phyloP scores from a whole-genome alignment of 108 stramenopile genomes.

The Nitzschia palea region DNA sequence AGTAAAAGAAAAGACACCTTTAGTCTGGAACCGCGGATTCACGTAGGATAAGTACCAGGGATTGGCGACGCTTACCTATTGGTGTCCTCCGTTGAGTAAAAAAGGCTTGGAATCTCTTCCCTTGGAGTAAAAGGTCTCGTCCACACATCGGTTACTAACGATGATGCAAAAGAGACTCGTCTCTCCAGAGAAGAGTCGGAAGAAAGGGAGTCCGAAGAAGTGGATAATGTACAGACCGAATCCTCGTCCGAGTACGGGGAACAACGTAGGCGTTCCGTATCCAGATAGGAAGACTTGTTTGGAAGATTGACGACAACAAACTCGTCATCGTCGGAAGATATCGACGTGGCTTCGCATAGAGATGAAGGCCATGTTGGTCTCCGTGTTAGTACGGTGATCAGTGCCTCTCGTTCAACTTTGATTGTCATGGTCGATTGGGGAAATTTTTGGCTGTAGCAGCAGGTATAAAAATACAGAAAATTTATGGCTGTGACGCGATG shows the following conservation, averaged over 20 bases:
- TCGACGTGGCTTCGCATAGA: slow-evolving; percentile 11
- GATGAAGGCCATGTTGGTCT: slow-evolving; percentile 33
- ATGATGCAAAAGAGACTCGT: slow-evolving; percentile 64
- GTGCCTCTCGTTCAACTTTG: slow-evolving; percentile 71
- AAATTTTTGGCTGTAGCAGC: background rate
- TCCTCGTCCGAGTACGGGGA: slow-evolving; percentile 25
- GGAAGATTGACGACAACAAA: slow-evolving; percentile 32
- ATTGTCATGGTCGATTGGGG: slow-evolving; percentile 58
- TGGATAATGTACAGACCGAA: slow-evolving; percentile 56
- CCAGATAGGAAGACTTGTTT: slow-evolving; percentile 13
- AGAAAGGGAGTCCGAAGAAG: slow-evolving; percentile 34
- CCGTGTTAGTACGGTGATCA: slow-evolving; percentile 44
- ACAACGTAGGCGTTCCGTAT: slow-evolving; percentile 3
- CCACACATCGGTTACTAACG: slow-evolving; percentile 70
- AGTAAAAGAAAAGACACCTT: background rate
- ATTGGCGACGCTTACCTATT: slow-evolving; percentile 46
- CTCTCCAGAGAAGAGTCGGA: slow-evolving; percentile 39
- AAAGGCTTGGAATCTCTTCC: slow-evolving; percentile 44
- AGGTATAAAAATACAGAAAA: background rate
- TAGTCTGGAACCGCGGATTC: background rate
- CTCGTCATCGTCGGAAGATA: slow-evolving; percentile 21
- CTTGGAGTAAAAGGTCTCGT: slow-evolving; percentile 60
- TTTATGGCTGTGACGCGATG: too few species aligned
- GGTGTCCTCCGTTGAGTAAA: slow-evolving; percentile 76
- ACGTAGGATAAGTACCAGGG: slow-evolving; percentile 28